Base-by-base conservation (phyloP, 1,284 basidiomycete species). In the Leccinum discolor region DNA sequence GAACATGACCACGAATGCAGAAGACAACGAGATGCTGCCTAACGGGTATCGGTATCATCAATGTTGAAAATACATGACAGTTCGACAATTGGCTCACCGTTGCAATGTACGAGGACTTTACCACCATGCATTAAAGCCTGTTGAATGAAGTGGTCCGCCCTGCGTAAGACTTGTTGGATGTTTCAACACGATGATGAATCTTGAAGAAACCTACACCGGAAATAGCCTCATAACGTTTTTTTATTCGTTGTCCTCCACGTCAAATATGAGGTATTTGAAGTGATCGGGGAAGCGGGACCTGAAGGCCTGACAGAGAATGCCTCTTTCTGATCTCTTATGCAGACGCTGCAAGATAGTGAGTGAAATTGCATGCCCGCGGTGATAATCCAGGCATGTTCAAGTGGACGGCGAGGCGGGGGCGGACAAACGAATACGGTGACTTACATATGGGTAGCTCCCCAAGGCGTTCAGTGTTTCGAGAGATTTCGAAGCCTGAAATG, bases 1-100 rank as follows among this genome's bases (percentile, higher is more conserved):
- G 73, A 94, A 96, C 87, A 95, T 95, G 64, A 96, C 91, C 38
- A 95, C 93, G 65, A 96, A 94, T 0, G 94, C 87, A 0, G 94
- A 93, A 0, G 93, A 93, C 11, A 95, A 83, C 64, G 91, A 91
- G 72, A 96, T 96, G 2, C 94, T 94, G 60, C 93, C 93, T 95
- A 63, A 47, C 40, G 60, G 10, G 62, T 16, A 54, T 23, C 47
- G 10, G 62, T 16, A 54, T 21, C 47, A 64, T 58, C 16, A 16
- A 38, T 60, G 54, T 50, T 26, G 23, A 62, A 10, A 38, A 59
- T 52, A 26, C 35, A 63, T 26, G 29, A 12, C n/a, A 12, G 12
- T 57, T 50, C 5, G 50, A 40, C 52, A 52, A 47, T 7, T 10
- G 32, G 76, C 86, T 67, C 69, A 92, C 95, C 95, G 70, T 95